Percentiles rank a stretch among this genome's conserved stretches.
Evolutionary conservation across 495 filamentous ascomycete genomes (phyloP).

Genomic region (Xeromyces bisporus): DNA sequence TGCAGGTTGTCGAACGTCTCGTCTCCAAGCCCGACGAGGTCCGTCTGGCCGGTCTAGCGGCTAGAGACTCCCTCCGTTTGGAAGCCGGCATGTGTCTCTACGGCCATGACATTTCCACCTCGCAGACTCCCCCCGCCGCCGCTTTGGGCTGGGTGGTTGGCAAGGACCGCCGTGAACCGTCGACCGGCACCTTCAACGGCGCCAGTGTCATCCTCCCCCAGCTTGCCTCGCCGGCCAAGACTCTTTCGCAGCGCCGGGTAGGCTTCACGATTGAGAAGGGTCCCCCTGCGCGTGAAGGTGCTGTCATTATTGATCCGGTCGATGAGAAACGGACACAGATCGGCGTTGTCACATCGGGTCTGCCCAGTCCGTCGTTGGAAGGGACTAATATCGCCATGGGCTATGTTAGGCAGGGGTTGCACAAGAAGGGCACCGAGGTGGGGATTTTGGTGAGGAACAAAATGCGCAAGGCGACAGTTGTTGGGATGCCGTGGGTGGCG

Average conservation of each 20-base stretch:
- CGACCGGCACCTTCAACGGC: constrained; percentile 53
- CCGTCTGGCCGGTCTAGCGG: constrained; percentile 72
- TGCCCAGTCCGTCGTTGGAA: constrained; percentile 69
- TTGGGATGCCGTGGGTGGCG: constrained; percentile 88
- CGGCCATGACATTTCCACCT: constrained; percentile 88
- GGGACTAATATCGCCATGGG: constrained; percentile 92
- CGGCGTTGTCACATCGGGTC: constrained; percentile 71
- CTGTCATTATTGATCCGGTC: constrained; percentile 48
- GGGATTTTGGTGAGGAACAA: constrained; percentile 67
- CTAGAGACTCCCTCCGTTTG: constrained; percentile 77
- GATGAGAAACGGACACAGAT: constrained; percentile 37
- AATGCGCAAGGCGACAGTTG: constrained; percentile 58
- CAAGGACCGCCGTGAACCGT: constrained; percentile 46
- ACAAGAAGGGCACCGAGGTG: constrained; percentile 78
- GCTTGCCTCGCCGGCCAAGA: constrained; percentile 44
- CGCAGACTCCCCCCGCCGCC: constrained; percentile 74
- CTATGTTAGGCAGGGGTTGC: constrained; percentile 65
- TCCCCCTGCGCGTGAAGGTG: constrained; percentile 79
- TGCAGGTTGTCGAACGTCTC: constrained; percentile 40
- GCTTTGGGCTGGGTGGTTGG: constrained; percentile 73
- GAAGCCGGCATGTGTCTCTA: constrained; percentile 98
- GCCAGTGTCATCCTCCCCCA: constrained; percentile 53
- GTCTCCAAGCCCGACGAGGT: constrained; percentile 45
- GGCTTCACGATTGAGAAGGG: constrained; percentile 69
- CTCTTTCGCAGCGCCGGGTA: constrained; percentile 54